These are phyloP conservation scores for Diplodia intermedia DNA, from an alignment of 2,329 filamentous ascomycete species.

Conservation along the genomic window DNA sequence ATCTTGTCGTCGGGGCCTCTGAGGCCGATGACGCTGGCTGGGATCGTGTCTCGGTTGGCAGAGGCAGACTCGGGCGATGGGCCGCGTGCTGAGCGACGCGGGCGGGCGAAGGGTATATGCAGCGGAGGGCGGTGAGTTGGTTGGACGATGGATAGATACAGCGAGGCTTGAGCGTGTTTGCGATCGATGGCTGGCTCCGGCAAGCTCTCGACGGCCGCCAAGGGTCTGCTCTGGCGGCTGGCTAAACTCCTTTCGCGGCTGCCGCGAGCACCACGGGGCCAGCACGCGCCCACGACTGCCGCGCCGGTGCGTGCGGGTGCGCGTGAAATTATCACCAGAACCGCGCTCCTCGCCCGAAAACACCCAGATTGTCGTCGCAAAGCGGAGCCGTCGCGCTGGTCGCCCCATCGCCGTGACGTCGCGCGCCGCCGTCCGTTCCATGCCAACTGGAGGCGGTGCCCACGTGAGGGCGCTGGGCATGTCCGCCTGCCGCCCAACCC, in stretches of 20 bases:
- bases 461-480: conserved; percentile 25
- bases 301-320: conserved; percentile 14
- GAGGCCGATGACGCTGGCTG: conserved; percentile 26
- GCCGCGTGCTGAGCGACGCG: conserved; percentile 30
- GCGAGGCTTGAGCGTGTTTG: conserved; percentile 32
- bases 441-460: not conserved
- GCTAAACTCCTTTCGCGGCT: conserved; percentile 27
- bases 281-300: conserved; percentile 15
- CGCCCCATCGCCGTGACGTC: conserved; percentile 28
- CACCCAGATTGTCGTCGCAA: conserved; percentile 22
- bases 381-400: conserved; percentile 18
- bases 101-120: conserved; percentile 29
- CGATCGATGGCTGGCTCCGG: conserved; percentile 32
- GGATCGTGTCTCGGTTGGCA: conserved; percentile 20
- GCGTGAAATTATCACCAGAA: conserved; percentile 27
- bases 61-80: conserved; percentile 28
- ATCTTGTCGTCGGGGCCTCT: conserved; percentile 38
- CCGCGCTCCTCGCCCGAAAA: conserved; percentile 13
- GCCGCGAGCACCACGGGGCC: conserved; percentile 11
- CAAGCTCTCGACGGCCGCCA: conserved; percentile 22
- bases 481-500: conserved; percentile 13
- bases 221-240: conserved; percentile 13
- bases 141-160: conserved; percentile 32
- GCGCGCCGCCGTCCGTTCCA: conserved; percentile 8
- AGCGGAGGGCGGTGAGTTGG: conserved; percentile 32